A percentile compares a stretch with the other conserved stretches of the same genome.
These are phyloP conservation scores for Saccharomyces hybrid DNA, from an alignment of 1,139 yeast species.

Conservation along the genomic window DNA sequence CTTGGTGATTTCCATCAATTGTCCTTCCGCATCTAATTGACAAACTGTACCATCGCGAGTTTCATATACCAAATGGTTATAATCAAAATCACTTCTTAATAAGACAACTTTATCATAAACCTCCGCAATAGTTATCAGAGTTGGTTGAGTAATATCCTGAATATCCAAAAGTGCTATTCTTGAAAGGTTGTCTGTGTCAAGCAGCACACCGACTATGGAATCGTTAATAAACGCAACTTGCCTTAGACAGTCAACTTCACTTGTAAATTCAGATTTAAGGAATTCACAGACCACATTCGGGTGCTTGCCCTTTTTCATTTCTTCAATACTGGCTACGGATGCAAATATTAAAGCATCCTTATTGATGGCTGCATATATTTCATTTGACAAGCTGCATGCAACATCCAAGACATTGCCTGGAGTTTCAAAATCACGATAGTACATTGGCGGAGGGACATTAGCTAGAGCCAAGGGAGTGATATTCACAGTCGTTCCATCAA, in stretches of 20 bases:
- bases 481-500: conserved; percentile 66
- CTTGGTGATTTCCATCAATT: conserved; percentile 35
- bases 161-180: conserved; percentile 46
- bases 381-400: conserved; percentile 58
- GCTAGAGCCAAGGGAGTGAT: conserved; percentile 81
- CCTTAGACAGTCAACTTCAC: conserved; percentile 44
- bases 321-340: conserved; percentile 33
- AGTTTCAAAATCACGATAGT: conserved; percentile 58
- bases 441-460: conserved; percentile 91
- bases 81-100: conserved; percentile 50
- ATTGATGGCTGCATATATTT: conserved; percentile 50
- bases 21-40: conserved; percentile 34
- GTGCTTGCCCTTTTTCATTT: conserved; percentile 37
- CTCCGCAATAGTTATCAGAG: conserved; percentile 37
- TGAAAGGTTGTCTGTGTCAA: conserved; percentile 45
- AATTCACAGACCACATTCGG: conserved; percentile 41
- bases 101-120: conserved; percentile 47
- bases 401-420: conserved; percentile 51
- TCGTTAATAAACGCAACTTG: conserved; percentile 57
- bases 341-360: conserved; percentile 39
- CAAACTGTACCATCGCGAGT: conserved; percentile 57
- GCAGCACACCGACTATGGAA: conserved; percentile 44
- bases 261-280: conserved; percentile 34
- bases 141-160: conserved; percentile 37
- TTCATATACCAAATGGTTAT: conserved; percentile 47